Base-by-base conservation (phyloP, 2,329 filamentous ascomycete species). In the Colletotrichum phormii region DNA sequence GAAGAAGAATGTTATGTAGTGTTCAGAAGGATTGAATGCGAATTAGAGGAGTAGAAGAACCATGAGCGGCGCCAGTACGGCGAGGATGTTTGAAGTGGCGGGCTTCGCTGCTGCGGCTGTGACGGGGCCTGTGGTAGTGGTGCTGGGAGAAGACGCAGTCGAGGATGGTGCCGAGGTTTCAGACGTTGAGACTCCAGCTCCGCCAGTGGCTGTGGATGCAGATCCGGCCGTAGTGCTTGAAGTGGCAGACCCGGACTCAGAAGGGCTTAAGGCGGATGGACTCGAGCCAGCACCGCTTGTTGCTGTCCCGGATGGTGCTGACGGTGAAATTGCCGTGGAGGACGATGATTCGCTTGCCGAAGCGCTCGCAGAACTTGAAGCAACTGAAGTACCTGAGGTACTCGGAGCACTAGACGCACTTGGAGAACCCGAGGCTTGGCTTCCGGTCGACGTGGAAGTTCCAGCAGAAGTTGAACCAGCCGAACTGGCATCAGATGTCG, bases 11-110 rank as follows among this genome's bases (percentile, higher is more conserved):
- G 18, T 18, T n/a, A 42, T 31, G 12, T 29, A 22, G 53, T 62
- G 42, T 58, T n/a, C 22, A 61, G 15, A 74, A 67, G 35, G 37
- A 55, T 24, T 37, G 67, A 11, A 46, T 33, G 12, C 1, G 3
- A 54, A 65, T 72, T 64, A 75, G 15, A 74, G 49, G 5, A 75
- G 24, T 7, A 75, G 4, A 29, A 74, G 64, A 49, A 64, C 64
- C 59, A 72, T 26, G 42, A 75, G 26, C 8, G 73, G 63, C 5
- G 64, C 67, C 2, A 74, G 11, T 22, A 74, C 31, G n/a, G 64
- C 51, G 26, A 74, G 5, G 26, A 72, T 35, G 55, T 53, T 51
- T 8, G 74, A 53, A 13, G 63, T 67, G 1, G 42, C 24, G 3
- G 66, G 63, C 9, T 58, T 69, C 1, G 8, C 53, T 12, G 62